Evolutionary conservation across 2,329 filamentous ascomycete genomes (phyloP).

Genomic region (Monosporascus sp.): DNA sequence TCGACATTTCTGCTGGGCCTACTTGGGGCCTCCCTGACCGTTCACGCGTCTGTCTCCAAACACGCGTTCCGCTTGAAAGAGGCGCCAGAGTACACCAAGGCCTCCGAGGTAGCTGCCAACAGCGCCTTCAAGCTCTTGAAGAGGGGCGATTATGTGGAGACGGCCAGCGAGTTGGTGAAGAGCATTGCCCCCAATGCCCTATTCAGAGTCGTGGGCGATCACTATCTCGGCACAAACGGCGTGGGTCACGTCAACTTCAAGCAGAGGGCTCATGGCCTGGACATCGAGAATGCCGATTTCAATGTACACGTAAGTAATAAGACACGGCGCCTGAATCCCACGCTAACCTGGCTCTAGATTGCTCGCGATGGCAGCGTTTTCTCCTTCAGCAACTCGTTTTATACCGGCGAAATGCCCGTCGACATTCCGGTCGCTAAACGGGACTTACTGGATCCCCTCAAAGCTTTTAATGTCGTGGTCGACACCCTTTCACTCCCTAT

Average conservation of each 20-base stretch:
- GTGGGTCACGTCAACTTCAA: constrained; percentile 49
- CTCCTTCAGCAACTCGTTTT: constrained; percentile 41
- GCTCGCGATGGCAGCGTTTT: constrained; percentile 46
- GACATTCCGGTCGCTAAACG: neutral
- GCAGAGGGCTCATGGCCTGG: constrained; percentile 46
- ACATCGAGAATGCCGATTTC: constrained; percentile 51
- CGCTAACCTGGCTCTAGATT: constrained; percentile 26
- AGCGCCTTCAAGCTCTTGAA: constrained; percentile 9
- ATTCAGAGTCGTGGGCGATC: constrained; percentile 43
- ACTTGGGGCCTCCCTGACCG: constrained; percentile 2
- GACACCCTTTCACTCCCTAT: constrained; percentile 29
- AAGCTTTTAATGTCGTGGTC: constrained; percentile 18
- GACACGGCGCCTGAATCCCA: neutral
- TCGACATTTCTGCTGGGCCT: constrained; percentile 2
- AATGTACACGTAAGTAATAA: constrained; percentile 44
- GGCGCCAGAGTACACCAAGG: constrained; percentile 11
- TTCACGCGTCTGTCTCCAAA: constrained; percentile 8
- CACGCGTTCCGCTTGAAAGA: constrained; percentile 9
- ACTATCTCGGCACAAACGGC: constrained; percentile 44
- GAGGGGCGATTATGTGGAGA: constrained; percentile 28
- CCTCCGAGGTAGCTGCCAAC: constrained; percentile 6
- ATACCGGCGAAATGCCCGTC: constrained; percentile 23
- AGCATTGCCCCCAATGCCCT: constrained; percentile 20
- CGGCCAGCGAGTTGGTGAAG: constrained; percentile 32
- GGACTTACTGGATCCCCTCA: constrained; percentile 23